Percentiles rank a stretch among this genome's conserved stretches.
These are phyloP conservation scores for Exserohilum rostratum DNA, from an alignment of 2,329 filamentous ascomycete species.

Conservation along the genomic window DNA sequence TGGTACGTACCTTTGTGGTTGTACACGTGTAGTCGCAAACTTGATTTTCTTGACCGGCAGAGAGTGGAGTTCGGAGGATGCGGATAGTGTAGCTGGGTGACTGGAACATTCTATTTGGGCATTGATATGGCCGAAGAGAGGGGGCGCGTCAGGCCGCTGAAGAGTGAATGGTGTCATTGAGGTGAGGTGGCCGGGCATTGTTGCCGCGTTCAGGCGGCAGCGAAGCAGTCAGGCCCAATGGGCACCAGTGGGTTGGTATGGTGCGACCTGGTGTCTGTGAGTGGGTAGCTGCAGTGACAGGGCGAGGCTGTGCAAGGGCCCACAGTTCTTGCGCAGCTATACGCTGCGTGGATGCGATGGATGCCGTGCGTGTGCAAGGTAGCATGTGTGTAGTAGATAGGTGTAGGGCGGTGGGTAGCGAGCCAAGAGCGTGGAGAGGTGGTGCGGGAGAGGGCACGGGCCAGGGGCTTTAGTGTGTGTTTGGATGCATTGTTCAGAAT, in stretches of 20 bases:
- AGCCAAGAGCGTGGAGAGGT: neutral
- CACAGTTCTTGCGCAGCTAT: conserved; percentile 14
- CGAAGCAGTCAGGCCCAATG: neutral
- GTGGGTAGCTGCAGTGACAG: conserved; percentile 20
- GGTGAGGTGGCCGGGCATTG: conserved; percentile 8
- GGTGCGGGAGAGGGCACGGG: no score
- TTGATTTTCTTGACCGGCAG: no score
- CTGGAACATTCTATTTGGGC: conserved; percentile 2
- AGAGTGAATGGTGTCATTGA: conserved; percentile 4
- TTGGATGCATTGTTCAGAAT: neutral
- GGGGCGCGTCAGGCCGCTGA: neutral
- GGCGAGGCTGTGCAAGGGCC: conserved; percentile 15
- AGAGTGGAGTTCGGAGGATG: neutral
- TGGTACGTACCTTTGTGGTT: no score
- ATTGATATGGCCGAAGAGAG: conserved; percentile 3
- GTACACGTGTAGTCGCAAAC: no score
- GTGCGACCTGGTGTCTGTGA: conserved; percentile 12
- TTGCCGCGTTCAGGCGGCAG: conserved; percentile 8
- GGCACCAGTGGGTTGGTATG: conserved; percentile 5
- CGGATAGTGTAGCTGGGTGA: neutral
- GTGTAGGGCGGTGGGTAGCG: neutral
- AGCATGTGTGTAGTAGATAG: conserved; percentile 14
- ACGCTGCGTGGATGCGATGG: neutral
- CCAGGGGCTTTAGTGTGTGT: no score
- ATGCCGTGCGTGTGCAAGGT: neutral